Base-by-base conservation (phyloP, 192 early-diverging fungal genomes). In the Coemansia guatemalensis region DNA sequence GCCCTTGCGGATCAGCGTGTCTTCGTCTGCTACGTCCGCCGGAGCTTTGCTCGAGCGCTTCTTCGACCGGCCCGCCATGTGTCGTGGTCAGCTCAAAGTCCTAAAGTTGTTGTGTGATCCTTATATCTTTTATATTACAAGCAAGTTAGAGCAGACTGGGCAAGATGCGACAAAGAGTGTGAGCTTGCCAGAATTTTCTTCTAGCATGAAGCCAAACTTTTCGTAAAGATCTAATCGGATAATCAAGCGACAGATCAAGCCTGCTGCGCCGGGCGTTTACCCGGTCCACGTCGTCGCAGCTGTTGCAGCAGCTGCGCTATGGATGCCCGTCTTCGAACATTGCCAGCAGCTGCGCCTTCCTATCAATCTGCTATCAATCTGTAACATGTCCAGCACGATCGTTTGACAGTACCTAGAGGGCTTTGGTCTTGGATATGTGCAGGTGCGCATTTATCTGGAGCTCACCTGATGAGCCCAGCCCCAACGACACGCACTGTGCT, bases 241-340 rank as follows among this genome's bases (percentile, higher is more conserved):
- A 24, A 66, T 62, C 30, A 17, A 8, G 3, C 7, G 33, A 12
- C 39, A 22, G 39, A 44, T 49, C 22, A 78, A 2, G 59, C 53
- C 17, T 60, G 71, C 44, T 96, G 41, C 77, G 81, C 27, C 85
- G 84, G 9, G 71, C 77, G 71, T 99, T 97, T 1, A 94, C 92
- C 68, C 90, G 83, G 39, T 88, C 80, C 25, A 99, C 94, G 18
- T 93, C 92, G 18, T 92, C 90, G 71, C 97, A 99, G 2, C 92
- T 94, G 69, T 96, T 94, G 72, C 97, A 98, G 83, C 97, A 99
- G 20, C 97, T 95, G 72, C 95, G 98, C 64, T 93, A 87, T 22
- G 65, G 53, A 41, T 72, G 62, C 48, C 69, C 50, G n/a, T 75
- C 65, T 17, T 65, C 56, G 14, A 61, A 68, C 17, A 65, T 60